phyloP scores from a whole-genome alignment of 2,329 filamentous ascomycete species.

The Fusarium proliferatum region DNA sequence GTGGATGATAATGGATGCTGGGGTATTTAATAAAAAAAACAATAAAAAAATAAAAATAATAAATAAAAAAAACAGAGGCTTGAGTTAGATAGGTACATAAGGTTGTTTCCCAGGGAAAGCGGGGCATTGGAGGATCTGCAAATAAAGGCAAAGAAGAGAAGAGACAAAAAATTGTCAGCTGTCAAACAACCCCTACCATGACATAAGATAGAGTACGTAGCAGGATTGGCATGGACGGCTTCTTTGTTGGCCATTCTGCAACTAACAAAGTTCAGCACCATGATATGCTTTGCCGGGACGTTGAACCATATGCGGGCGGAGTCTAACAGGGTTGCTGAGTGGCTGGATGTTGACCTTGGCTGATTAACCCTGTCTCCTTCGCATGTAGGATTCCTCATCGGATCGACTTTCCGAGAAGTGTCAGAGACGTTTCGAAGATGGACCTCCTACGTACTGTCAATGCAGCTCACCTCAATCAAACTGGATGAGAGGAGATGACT shows the following conservation, averaged over 20 bases:
- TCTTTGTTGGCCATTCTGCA: slow-evolving; percentile 2
- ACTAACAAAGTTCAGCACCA: slow-evolving; percentile 19
- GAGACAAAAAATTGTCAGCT: slow-evolving; percentile 23
- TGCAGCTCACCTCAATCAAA: slow-evolving; percentile 20
- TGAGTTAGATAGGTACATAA: not conserved
- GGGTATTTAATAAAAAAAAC: slow-evolving; percentile 29
- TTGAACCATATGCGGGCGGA: slow-evolving; percentile 17
- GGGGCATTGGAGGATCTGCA: slow-evolving; percentile 43
- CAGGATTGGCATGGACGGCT: not conserved
- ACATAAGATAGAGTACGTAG: not conserved
- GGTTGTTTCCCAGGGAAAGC: not conserved
- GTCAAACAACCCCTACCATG: slow-evolving; percentile 17
- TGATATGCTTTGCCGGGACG: slow-evolving; percentile 30
- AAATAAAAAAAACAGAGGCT: slow-evolving; percentile 43
- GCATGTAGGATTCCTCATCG: slow-evolving; percentile 30
- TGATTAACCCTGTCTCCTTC: slow-evolving; percentile 24
- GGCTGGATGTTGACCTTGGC: slow-evolving; percentile 9
- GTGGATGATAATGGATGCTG: slow-evolving; percentile 6
- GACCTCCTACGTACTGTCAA: slow-evolving; percentile 1
- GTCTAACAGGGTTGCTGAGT: slow-evolving; percentile 16
- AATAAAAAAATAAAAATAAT: slow-evolving; percentile 40
- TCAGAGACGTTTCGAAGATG: slow-evolving; percentile 34
- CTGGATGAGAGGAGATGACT: not conserved
- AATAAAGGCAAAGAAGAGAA: slow-evolving; percentile 4
- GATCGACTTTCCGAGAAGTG: slow-evolving; percentile 36